Percentiles rank a stretch among this genome's conserved stretches.
Evolutionary conservation across 768 basidiomycete genomes (phyloP).

Genomic region (Russula abietina): DNA sequence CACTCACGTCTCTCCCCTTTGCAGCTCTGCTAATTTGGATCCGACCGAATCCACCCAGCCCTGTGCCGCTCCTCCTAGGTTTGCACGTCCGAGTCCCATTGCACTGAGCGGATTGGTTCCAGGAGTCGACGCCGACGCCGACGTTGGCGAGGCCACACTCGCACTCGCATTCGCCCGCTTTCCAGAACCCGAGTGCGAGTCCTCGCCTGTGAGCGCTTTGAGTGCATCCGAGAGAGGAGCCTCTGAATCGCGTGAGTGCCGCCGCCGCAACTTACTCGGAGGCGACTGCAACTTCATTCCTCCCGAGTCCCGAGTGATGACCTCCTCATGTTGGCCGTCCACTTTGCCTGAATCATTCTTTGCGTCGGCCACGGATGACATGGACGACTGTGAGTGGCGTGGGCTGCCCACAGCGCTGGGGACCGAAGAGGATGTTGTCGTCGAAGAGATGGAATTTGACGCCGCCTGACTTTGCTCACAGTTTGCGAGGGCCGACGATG

Average conservation of each 20-base stretch:
- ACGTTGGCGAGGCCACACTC: constrained; percentile 32
- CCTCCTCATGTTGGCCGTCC: constrained; percentile 27
- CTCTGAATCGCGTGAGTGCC: constrained; percentile 29
- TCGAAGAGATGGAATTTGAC: constrained; percentile 23
- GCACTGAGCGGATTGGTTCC: constrained; percentile 34
- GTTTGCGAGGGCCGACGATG: constrained; percentile 16
- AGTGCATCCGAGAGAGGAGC: constrained; percentile 28
- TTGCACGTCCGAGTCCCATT: constrained; percentile 26
- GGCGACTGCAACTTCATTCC: constrained; percentile 30
- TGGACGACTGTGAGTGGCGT: constrained; percentile 42
- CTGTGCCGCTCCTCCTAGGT: constrained; percentile 32
- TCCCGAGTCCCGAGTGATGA: constrained; percentile 42
- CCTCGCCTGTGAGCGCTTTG: constrained; percentile 19
- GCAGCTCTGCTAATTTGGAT: constrained; percentile 47
- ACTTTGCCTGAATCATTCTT: background rate
- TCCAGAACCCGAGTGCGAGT: constrained; percentile 13
- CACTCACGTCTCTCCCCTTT: constrained; percentile 49
- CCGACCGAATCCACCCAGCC: constrained; percentile 47
- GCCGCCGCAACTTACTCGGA: constrained; percentile 21
- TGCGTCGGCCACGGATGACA: constrained; percentile 38
- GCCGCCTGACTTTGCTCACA: constrained; percentile 15
- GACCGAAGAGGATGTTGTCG: constrained; percentile 27
- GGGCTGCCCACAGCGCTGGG: constrained; percentile 31
- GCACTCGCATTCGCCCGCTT: constrained; percentile 23
- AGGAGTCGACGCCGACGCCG: constrained; percentile 40